Evolutionary conservation across 2,329 filamentous ascomycete species (phyloP).

Genomic region (Hymenoscyphus repandus): DNA sequence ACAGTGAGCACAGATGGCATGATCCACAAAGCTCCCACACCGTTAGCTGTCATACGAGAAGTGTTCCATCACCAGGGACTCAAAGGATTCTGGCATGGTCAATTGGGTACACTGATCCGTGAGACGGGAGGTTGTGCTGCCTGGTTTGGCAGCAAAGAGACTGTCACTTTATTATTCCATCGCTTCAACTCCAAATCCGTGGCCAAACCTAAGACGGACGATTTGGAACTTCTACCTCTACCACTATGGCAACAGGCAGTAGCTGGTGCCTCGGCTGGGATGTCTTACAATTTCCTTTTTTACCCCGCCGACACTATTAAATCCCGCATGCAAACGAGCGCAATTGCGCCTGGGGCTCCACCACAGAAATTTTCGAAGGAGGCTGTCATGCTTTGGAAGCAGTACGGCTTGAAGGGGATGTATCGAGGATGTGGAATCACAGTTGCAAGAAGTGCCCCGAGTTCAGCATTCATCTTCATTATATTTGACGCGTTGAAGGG

Average conservation of each 20-base stretch:
- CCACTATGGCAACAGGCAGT: constrained; percentile 83
- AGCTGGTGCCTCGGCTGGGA: constrained; percentile 81
- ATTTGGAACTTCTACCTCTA: constrained; percentile 41
- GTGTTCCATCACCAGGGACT: constrained; percentile 81
- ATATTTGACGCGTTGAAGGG: constrained; percentile 84
- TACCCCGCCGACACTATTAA: constrained; percentile 98
- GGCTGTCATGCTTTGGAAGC: constrained; percentile 67
- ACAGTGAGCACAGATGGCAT: constrained; percentile 35
- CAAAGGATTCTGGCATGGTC: constrained; percentile 88
- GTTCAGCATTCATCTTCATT: constrained; percentile 97
- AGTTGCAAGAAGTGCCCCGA: constrained; percentile 79
- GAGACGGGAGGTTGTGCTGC: constrained; percentile 90
- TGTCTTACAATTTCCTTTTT: constrained; percentile 95
- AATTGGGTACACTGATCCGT: constrained; percentile 86
- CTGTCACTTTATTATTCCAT: constrained; percentile 49
- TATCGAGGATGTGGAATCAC: constrained; percentile 97
- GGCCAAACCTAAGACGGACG: neutral
- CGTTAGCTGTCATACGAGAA: constrained; percentile 67
- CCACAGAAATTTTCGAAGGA: constrained; percentile 68
- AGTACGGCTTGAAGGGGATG: constrained; percentile 76
- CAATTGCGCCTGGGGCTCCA: constrained; percentile 44
- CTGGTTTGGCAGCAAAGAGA: constrained; percentile 93
- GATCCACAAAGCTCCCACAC: constrained; percentile 48
- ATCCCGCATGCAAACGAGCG: constrained; percentile 89
- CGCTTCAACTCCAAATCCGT: constrained; percentile 28